Conservation (phyloP, 768 basidiomycete genomes). For the Termitomyces sp. region DNA sequence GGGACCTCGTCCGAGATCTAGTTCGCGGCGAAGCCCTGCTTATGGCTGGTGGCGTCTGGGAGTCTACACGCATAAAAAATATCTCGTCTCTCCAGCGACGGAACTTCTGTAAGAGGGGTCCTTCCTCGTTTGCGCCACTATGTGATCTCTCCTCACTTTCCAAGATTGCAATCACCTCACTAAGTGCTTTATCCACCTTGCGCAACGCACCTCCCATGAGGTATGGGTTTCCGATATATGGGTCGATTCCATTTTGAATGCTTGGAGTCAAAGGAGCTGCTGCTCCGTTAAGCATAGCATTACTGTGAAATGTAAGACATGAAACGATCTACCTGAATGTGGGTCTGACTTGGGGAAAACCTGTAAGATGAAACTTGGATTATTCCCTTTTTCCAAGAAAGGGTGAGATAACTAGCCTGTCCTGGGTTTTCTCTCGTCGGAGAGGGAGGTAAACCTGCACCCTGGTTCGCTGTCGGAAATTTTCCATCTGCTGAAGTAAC, state of each 20-base stretch:
- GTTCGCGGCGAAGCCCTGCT: conserved; percentile 5
- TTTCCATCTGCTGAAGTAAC: conserved; percentile 30
- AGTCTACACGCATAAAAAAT: conserved; percentile 25
- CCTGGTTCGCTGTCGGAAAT: conserved; percentile 32
- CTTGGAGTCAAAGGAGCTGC: conserved; percentile 19
- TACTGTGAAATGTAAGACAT: background rate
- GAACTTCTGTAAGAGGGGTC: conserved; percentile 35
- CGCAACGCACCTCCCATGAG: conserved; percentile 39
- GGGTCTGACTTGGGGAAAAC: conserved; percentile 47
- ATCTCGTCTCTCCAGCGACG: conserved; percentile 40
- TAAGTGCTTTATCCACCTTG: conserved; percentile 40
- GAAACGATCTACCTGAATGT: conserved; percentile 23
- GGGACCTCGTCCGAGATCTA: conserved; percentile 11
- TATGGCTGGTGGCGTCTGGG: conserved; percentile 5
- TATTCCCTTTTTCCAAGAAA: background rate
- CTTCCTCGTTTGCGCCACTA: conserved; percentile 29
- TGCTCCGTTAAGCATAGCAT: background rate
- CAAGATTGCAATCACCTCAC: conserved; percentile 39
- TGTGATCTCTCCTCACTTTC: conserved; percentile 38
- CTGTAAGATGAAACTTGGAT: conserved; percentile 19
- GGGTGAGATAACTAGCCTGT: conserved; percentile 23
- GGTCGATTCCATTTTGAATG: conserved; percentile 17
- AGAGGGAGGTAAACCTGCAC: conserved; percentile 36
- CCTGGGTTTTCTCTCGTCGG: conserved; percentile 46
- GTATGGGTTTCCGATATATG: conserved; percentile 43